A percentile compares a stretch with the other conserved stretches of the same genome.
phyloP scores from a whole-genome alignment of 345 rosid genomes.

The Eucalyptus pauciflora region DNA sequence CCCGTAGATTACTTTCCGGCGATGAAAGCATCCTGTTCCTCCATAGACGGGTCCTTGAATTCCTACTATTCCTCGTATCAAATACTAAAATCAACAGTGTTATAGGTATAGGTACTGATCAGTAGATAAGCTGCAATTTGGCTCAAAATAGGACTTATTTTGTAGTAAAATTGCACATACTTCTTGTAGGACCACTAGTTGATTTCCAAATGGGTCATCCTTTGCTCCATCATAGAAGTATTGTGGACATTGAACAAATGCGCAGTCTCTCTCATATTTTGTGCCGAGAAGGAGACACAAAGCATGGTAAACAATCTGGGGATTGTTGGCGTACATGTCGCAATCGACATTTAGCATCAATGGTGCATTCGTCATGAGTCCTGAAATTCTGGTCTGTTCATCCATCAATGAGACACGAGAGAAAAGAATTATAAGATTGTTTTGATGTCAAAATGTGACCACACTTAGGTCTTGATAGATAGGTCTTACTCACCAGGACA shows the following conservation, averaged over 20 bases:
- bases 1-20: conserved; percentile 56
- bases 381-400: conserved; percentile 33
- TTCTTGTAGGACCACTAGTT: not conserved
- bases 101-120: not conserved
- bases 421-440: not conserved
- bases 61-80: conserved; percentile 32
- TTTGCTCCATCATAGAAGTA: conserved; percentile 18
- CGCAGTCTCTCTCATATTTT: conserved; percentile 5
- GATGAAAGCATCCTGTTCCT: conserved; percentile 55
- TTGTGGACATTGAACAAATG: conserved; percentile 52
- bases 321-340: conserved; percentile 56
- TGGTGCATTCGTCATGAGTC: conserved; percentile 65
- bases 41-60: conserved; percentile 43
- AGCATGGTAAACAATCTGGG: conserved; percentile 35
- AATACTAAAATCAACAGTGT: not conserved
- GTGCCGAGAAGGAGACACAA: conserved; percentile 34
- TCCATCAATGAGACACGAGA: not conserved
- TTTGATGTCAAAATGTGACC: not conserved
- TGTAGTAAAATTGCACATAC: conserved; percentile 1
- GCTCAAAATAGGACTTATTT: not conserved
- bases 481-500: conserved; percentile 26
- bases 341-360: conserved; percentile 75
- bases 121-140: not conserved
- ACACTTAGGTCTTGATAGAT: not conserved
- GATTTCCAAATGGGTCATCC: conserved; percentile 26